Evolutionary conservation across 768 basidiomycete genomes (phyloP).

Genomic region (Serendipita vermifera): DNA sequence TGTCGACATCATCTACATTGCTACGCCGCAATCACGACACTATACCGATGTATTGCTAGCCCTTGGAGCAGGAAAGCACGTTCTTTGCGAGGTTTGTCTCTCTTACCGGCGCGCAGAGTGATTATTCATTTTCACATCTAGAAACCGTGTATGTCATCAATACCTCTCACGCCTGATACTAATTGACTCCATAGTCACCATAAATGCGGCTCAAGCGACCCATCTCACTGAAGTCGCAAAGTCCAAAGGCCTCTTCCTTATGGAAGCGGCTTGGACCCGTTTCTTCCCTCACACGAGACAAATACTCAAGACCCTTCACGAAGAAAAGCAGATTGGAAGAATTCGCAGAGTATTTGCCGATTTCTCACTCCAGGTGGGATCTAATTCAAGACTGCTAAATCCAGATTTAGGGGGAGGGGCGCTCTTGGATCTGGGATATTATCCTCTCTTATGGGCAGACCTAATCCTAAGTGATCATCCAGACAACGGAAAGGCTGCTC

Average conservation of each 20-base stretch:
- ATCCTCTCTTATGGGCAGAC: slow-evolving; percentile 16
- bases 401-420: slow-evolving; percentile 18
- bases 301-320: slow-evolving; percentile 13
- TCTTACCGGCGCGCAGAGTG: background rate
- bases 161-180: background rate
- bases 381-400: slow-evolving; percentile 11
- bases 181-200: slow-evolving; percentile 14
- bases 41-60: slow-evolving; percentile 15
- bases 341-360: slow-evolving; percentile 16
- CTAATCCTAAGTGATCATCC: slow-evolving; percentile 14
- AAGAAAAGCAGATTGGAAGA: slow-evolving; percentile 12
- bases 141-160: slow-evolving; percentile 13
- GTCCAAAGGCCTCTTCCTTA: slow-evolving; percentile 11
- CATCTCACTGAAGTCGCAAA: slow-evolving; percentile 14
- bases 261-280: slow-evolving; percentile 19
- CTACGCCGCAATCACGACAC: slow-evolving; percentile 16
- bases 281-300: slow-evolving; percentile 16
- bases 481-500: slow-evolving; percentile 1
- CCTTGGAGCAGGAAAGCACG: slow-evolving; percentile 17
- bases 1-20: slow-evolving; percentile 19
- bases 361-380: slow-evolving; percentile 11
- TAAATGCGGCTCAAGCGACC: slow-evolving; percentile 16
- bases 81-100: slow-evolving; percentile 15
- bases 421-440: slow-evolving; percentile 18
- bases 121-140: background rate